Conservation (phyloP, 208 protist genomes). For the Trypanosoma scelopori region DNA sequence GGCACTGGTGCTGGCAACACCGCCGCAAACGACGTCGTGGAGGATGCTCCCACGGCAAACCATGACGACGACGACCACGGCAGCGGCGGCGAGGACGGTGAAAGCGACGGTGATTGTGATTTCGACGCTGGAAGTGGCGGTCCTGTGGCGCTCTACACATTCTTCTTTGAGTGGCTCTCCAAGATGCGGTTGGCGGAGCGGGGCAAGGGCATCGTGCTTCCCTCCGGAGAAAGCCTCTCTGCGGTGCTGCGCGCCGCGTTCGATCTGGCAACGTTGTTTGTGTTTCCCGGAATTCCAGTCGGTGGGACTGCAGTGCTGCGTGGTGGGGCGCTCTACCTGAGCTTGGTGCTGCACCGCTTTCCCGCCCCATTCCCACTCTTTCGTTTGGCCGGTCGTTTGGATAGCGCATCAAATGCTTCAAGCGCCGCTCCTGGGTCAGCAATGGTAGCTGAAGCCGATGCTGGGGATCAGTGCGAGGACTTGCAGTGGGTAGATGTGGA, state of each 20-base stretch:
- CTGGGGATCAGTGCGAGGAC: conserved; percentile 28
- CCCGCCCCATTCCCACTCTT: conserved; percentile 74
- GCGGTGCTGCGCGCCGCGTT: conserved; percentile 69
- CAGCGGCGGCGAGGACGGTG: conserved; percentile 26
- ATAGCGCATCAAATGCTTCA: too few species aligned
- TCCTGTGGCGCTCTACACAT: conserved; percentile 49
- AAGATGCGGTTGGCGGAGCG: conserved; percentile 31
- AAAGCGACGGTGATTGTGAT: conserved; percentile 5
- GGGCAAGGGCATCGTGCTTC: conserved; percentile 34
- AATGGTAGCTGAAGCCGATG: background rate
- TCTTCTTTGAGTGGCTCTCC: conserved; percentile 73
- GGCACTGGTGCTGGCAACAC: conserved; percentile 56
- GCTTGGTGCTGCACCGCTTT: conserved; percentile 66
- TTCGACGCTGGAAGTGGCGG: conserved; percentile 16
- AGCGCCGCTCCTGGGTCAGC: too few species aligned
- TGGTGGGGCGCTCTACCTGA: conserved; percentile 62
- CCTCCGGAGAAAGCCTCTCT: conserved; percentile 47
- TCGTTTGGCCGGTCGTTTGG: conserved; percentile 20
- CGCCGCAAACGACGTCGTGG: conserved; percentile 54
- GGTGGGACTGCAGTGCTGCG: conserved; percentile 33
- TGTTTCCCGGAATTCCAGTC: conserved; percentile 37
- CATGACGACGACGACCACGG: conserved; percentile 33
- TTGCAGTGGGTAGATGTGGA: conserved; percentile 86
- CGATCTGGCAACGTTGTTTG: conserved; percentile 49
- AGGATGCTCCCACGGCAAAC: conserved; percentile 31